phyloP scores from a whole-genome alignment of 1,284 basidiomycete genomes.

The Puccinia horiana region DNA sequence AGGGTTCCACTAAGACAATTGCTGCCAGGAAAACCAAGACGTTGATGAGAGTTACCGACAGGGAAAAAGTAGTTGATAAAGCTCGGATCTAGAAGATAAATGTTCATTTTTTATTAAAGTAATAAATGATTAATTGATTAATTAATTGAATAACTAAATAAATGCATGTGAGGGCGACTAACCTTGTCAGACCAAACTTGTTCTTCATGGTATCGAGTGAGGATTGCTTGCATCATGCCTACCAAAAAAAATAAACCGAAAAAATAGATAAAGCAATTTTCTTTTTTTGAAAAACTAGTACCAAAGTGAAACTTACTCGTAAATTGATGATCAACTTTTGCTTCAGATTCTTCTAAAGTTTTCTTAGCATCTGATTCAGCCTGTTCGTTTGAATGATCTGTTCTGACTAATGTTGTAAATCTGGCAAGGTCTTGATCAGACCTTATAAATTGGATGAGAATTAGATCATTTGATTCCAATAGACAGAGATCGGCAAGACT shows the following conservation, averaged over 20 bases:
- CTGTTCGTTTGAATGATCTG: slow-evolving; percentile 80
- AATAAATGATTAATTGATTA: too few species aligned
- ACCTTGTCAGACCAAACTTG: slow-evolving; percentile 93
- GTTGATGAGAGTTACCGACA: slow-evolving; percentile 80
- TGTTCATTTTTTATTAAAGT: not conserved
- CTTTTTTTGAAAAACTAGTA: not conserved
- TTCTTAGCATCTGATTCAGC: slow-evolving; percentile 71
- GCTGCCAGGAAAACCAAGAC: slow-evolving; percentile 82
- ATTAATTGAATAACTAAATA: not conserved
- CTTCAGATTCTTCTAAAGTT: slow-evolving; percentile 69
- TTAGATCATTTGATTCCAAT: not conserved
- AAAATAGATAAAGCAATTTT: not conserved
- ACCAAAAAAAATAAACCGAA: not conserved
- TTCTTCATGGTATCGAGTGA: slow-evolving; percentile 87
- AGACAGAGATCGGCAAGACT: not conserved
- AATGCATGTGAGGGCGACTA: not conserved
- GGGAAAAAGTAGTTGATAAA: slow-evolving; percentile 82
- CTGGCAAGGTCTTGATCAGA: slow-evolving; percentile 54
- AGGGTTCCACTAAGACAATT: slow-evolving; percentile 85
- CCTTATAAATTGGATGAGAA: slow-evolving; percentile 6
- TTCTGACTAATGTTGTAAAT: slow-evolving; percentile 80
- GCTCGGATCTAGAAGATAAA: slow-evolving; percentile 68
- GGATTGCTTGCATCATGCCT: slow-evolving; percentile 78
- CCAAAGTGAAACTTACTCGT: slow-evolving; percentile 57
- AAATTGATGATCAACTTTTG: slow-evolving; percentile 78